Evolutionary conservation across 352 stramenopile species (phyloP), one percentile per base, ranked within the genome.

Genomic region (Chrysophaeum taylorii): DNA sequence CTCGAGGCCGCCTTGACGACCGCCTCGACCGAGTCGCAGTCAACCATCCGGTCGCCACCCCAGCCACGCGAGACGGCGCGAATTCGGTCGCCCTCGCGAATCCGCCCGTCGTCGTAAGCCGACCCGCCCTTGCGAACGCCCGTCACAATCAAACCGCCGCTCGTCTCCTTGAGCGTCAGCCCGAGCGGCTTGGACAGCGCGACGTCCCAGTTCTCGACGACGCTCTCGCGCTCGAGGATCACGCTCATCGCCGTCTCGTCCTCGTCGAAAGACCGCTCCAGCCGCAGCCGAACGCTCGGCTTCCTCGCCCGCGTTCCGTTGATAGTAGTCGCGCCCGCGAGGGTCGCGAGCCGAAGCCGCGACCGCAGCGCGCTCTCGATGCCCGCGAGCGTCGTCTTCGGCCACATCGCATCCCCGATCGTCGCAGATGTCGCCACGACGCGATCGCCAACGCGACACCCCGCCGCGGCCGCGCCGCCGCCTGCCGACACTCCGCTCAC

Each of bases 401-500:
- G 50, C 66, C 66, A 71, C 66, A 71, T 54, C 29, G 50, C 54
- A 21, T 67, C 37, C 27, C 66, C 66, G 18, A 71, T 21, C 36
- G 66, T 71, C 41, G 66, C 66, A 1, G 66, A 71, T 15, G 66
- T 60, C 23, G 66, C 66, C 18, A 71, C 66, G 25, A 71, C 54
- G n/a, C 41, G 23, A 35, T 71, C 66, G 0, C 66, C 66, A 14
- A 31, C 66, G 39, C 41, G 41, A 33, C 50, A 62, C 35, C 66
- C 66, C 1, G 66, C 42, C 66, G 50, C 54, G 35, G 35, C 18
- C 23, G 66, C 66, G 45, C 54, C 54, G 42, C 66, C 12, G 4
- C 18, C 25, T 35, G 1, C n/a, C 25, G 14, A 27, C 15, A 71
- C 45, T 18, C n/a, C 38, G n/a, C 23, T 45, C 37, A 71, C 29